These are phyloP conservation scores for Penicillium soppii DNA, from an alignment of 495 filamentous ascomycete genomes.

Conservation along the genomic window DNA sequence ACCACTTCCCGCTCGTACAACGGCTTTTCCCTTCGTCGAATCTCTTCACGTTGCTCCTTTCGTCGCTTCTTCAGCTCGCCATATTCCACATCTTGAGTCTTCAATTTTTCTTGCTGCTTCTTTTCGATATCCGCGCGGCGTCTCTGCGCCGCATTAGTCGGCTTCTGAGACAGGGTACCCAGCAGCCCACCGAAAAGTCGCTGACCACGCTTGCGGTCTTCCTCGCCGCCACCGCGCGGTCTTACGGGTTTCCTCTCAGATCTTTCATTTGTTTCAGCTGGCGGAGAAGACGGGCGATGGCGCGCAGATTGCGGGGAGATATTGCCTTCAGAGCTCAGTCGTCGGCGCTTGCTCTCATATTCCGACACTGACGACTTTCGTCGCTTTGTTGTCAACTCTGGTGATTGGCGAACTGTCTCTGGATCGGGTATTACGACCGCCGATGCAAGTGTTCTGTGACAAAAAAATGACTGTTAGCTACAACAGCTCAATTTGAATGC, in stretches of 20 bases:
- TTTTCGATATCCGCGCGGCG: constrained; percentile 86
- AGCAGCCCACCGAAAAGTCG: constrained; percentile 87
- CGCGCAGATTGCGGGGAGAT: constrained; percentile 15
- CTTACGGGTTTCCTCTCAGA: constrained; percentile 47
- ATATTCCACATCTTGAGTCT: constrained; percentile 68
- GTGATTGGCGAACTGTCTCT: constrained; percentile 27
- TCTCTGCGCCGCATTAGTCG: constrained; percentile 64
- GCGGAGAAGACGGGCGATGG: constrained; percentile 11
- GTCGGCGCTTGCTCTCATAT: constrained; percentile 55
- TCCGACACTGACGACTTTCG: constrained; percentile 57
- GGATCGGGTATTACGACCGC: constrained; percentile 62
- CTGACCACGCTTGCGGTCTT: constrained; percentile 85
- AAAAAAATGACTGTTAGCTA: not conserved
- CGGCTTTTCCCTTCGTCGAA: constrained; percentile 67
- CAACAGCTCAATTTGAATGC: not conserved
- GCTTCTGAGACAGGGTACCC: constrained; percentile 82
- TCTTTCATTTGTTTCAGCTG: constrained; percentile 23
- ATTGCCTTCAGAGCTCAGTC: constrained; percentile 39
- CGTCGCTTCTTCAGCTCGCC: constrained; percentile 66
- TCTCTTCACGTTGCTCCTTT: constrained; percentile 56
- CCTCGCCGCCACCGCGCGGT: constrained; percentile 43
- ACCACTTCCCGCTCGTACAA: constrained; percentile 79
- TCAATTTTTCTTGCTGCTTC: constrained; percentile 80
- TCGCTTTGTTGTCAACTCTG: constrained; percentile 49
- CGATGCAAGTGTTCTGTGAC: constrained; percentile 54